These are phyloP conservation scores for Penicillium odoratum DNA, from an alignment of 495 filamentous ascomycete species.

Conservation along the genomic window DNA sequence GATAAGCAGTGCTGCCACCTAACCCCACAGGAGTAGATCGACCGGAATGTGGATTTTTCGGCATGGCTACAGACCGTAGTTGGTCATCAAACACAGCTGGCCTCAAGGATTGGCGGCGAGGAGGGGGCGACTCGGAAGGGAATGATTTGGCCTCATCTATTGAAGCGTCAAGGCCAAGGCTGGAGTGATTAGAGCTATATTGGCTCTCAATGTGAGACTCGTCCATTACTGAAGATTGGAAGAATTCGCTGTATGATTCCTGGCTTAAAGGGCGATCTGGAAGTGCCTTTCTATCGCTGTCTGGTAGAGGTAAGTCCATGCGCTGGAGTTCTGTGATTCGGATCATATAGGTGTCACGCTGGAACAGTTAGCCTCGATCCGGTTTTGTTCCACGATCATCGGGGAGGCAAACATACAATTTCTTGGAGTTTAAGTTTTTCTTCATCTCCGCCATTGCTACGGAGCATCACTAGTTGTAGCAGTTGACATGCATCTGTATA, in stretches of 20 bases:
- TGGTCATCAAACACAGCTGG: slow-evolving; percentile 25
- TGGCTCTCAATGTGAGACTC: slow-evolving; percentile 30
- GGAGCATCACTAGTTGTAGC: slow-evolving; percentile 80
- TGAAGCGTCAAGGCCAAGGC: slow-evolving; percentile 21
- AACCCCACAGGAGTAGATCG: slow-evolving; percentile 24
- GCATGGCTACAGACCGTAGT: background rate
- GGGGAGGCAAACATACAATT: slow-evolving; percentile 67
- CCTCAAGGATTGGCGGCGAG: slow-evolving; percentile 42
- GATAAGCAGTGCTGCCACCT: slow-evolving; percentile 16
- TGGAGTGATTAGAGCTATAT: slow-evolving; percentile 21
- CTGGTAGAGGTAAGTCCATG: slow-evolving; percentile 58
- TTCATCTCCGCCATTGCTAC: slow-evolving; percentile 74
- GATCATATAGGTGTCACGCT: slow-evolving; percentile 86
- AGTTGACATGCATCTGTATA: slow-evolving; percentile 87
- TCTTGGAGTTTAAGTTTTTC: slow-evolving; percentile 82
- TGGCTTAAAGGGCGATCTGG: slow-evolving; percentile 76
- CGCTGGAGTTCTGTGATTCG: slow-evolving; percentile 82
- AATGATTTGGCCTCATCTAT: slow-evolving; percentile 26
- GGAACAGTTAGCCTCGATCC: slow-evolving; percentile 21
- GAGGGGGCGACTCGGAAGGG: slow-evolving; percentile 30
- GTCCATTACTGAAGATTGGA: slow-evolving; percentile 43
- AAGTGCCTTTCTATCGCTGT: slow-evolving; percentile 65
- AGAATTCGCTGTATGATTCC: slow-evolving; percentile 56
- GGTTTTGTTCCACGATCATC: background rate
- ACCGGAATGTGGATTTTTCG: slow-evolving; percentile 15